Percentiles rank a stretch among this genome's conserved stretches.
Evolutionary conservation across 2,329 filamentous ascomycete species (phyloP).

Genomic region (Arthrocladium fulminans): DNA sequence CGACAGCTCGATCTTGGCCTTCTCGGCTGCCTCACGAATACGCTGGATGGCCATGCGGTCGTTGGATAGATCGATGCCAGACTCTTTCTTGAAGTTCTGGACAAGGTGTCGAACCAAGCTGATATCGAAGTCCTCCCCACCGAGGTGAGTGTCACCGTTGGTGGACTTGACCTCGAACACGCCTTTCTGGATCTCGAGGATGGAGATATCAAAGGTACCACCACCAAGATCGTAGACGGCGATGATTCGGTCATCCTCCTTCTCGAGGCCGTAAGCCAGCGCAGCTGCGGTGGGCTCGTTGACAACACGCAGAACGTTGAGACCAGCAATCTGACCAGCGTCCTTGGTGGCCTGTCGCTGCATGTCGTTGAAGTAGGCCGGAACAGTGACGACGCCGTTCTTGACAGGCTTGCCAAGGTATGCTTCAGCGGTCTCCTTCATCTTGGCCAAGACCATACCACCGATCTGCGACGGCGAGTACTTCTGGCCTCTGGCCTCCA

Average conservation of each 20-base stretch:
- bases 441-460: constrained; percentile 93
- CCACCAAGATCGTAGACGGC: constrained; percentile 97
- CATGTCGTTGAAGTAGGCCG: constrained; percentile 97
- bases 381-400: constrained; percentile 94
- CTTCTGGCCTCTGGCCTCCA: constrained; percentile 84
- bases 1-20: constrained; percentile 98
- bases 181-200: constrained; percentile 93
- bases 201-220: constrained; percentile 98
- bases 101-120: constrained; percentile 87
- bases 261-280: constrained; percentile 91
- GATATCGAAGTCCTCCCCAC: constrained; percentile 98
- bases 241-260: constrained; percentile 80
- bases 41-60: constrained; percentile 99
- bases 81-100: constrained; percentile 92
- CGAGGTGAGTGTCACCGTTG: constrained; percentile 96
- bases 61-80: constrained; percentile 75
- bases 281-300: constrained; percentile 97
- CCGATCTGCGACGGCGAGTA: constrained; percentile 98
- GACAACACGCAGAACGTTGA: constrained; percentile 94
- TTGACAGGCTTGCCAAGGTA: constrained; percentile 85
- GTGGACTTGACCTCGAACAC: constrained; percentile 99
- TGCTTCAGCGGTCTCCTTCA: constrained; percentile 96
- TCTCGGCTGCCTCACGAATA: constrained; percentile 97
- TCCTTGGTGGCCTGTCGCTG: constrained; percentile 98
- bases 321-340: constrained; percentile 87